Evolutionary conservation across 2,329 filamentous ascomycete species (phyloP), one percentile per base, ranked within the genome.

Genomic region (Gaeumannomyces sp.): DNA sequence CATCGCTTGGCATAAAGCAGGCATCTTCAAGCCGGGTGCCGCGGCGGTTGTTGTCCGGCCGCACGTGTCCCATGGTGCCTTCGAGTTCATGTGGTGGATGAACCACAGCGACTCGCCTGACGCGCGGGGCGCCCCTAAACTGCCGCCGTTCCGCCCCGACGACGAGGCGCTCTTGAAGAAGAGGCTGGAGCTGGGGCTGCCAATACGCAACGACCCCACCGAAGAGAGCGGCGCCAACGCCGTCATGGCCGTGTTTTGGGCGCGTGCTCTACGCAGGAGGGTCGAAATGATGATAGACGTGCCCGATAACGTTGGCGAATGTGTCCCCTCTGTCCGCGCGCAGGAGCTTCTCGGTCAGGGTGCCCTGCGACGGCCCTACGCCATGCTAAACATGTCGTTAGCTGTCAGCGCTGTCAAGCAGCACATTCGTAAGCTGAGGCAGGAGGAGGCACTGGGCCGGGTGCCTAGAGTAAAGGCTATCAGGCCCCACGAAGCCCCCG

Each of bases 1-100:
- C 73, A 90, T 91, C 68, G 87, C 89, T 0, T 91, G 89, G 89
- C 87, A 91, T 74, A 91, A 91, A 75, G 85, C 86, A 1, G 89
- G 89, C 1, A 88, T 91, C 65, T 86, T 90, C 78, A 90, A 90
- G 75, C 65, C 72, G 0, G 84, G 83, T 1, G 79, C 79, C 13
- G 79, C 82, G 27, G 85, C 85, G 2, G 89, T 89, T 62, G 85
- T 84, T 0, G 50, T 64, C 13, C 56, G 53, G 13, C 62, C 62
- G 50, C 62, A 28, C 38, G 19, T 62, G 28, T 62, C 61, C 13
- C 22, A 45, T 28, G 25, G 38, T 5, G 31, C 27, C 7, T 45
- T 11, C 25, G 61, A 62, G 16, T 62, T 62, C 25, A 62, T 62
- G 61, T 53, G 45, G 45, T 53, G 45, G 45, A 5, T 53, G 22